Base-by-base conservation (phyloP, 495 filamentous ascomycete genomes). In the Diplogelasinospora grovesii region DNA sequence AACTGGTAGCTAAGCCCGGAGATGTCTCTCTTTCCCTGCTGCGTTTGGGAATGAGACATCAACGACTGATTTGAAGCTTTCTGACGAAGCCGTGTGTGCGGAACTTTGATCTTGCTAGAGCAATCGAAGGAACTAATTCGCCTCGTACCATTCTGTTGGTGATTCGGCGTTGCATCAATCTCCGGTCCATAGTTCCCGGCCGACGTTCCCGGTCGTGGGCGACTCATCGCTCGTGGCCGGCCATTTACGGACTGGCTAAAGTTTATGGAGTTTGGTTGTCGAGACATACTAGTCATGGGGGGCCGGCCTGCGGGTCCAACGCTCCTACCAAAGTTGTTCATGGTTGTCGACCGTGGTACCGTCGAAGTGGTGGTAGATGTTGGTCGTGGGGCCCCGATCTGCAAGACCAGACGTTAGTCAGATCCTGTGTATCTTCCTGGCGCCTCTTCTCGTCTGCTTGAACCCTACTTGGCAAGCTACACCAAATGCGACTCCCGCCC, bases 141-240 rank as follows among this genome's bases (percentile, higher is more conserved):
- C 20, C 40, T 65, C 78, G 57, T 88, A 89, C 85, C 85, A 73
- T 86, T 85, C 59, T 74, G 62, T 64, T 81, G 59, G 10, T 49
- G 64, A 63, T 25, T 45, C 52, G 49, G 64, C 46, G 15, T 50
- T 45, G 27, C 63, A 44, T 59, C 56, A 11, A 60, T 57, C n/a
- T 64, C 53, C 7, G n/a, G 22, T 67, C 57, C 50, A 43, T 78
- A 71, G 46, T 68, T 71, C 37, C 77, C 78, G 57, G 81, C 69
- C 11, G 79, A 70, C 9, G 77, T 83, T 2, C 74, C 71, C 7
- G 83, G 76, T 41, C 83, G 72, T 15, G 66, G 48, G 13, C 59
- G 49, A 9, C 51, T 46, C 13, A 38, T 29, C 3, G 50, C 53
- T 62, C 47, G 71, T 52, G 41, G 66, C 53, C 53, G 66, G 64